Percentiles rank a stretch among this genome's conserved stretches.
Conservation (phyloP, 1,284 basidiomycete genomes). For the Ceratobasidium sp. region DNA sequence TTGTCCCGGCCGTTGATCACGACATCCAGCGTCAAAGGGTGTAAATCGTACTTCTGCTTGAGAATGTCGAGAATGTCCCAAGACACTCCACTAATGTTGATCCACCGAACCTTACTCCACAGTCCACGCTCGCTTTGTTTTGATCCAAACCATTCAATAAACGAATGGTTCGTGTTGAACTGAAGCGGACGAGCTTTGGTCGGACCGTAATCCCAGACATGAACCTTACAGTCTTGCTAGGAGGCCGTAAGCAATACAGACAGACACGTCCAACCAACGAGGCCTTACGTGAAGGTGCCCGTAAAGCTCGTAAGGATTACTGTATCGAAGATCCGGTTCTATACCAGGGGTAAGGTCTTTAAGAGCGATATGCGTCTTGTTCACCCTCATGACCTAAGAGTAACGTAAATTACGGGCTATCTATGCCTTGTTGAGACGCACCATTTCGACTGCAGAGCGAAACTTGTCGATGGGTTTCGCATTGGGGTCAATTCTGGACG, state of each 20-base stretch:
- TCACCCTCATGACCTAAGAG: constrained; percentile 29
- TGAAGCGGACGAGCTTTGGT: constrained; percentile 16
- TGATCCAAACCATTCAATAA: constrained; percentile 25
- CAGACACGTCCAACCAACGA: not conserved
- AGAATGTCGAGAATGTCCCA: constrained; percentile 48
- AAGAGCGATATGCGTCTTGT: constrained; percentile 35
- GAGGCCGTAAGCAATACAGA: not conserved
- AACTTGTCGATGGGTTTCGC: constrained; percentile 39
- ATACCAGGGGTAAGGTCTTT: constrained; percentile 37
- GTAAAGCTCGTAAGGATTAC: constrained; percentile 21
- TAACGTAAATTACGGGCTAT: not conserved
- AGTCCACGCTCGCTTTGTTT: not conserved
- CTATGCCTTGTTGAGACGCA: not conserved
- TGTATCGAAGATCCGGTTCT: constrained; percentile 21
- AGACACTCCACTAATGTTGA: constrained; percentile 50
- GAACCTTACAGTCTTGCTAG: constrained; percentile 36
- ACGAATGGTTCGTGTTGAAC: constrained; percentile 28
- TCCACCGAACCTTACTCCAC: constrained; percentile 49
- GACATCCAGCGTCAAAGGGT: constrained; percentile 79
- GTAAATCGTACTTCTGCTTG: constrained; percentile 63
- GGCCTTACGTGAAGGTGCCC: constrained; percentile 20
- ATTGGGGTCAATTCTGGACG: constrained; percentile 5
- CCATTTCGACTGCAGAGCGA: constrained; percentile 28
- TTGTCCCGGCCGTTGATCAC: constrained; percentile 69
- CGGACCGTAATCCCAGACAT: constrained; percentile 44